Percentiles rank a stretch among this genome's conserved stretches.
Conservation (phyloP, 768 basidiomycete species). For the Rhizopogon salebrosus region DNA sequence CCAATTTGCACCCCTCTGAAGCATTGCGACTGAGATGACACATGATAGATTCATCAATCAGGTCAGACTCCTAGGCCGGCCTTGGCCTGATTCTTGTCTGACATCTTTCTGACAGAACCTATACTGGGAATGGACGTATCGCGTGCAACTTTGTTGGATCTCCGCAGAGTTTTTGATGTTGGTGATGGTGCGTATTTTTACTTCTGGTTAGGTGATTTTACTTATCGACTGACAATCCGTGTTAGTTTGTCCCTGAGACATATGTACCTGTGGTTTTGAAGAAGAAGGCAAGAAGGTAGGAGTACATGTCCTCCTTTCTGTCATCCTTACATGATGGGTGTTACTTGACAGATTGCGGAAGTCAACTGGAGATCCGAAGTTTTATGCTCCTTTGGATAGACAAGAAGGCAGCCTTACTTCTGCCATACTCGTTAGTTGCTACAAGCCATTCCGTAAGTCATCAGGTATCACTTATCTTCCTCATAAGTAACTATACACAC, state of each 20-base stretch:
- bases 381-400: conserved; percentile 58
- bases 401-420: conserved; percentile 36
- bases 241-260: conserved; percentile 67
- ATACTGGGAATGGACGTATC: conserved; percentile 77
- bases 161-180: conserved; percentile 48
- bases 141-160: conserved; percentile 65
- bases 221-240: background rate
- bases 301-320: background rate
- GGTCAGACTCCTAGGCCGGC: conserved; percentile 25
- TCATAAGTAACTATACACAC: background rate
- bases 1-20: background rate
- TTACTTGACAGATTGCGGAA: conserved; percentile 41
- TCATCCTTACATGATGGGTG: background rate
- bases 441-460: conserved; percentile 65
- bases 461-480: background rate
- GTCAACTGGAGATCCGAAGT: conserved; percentile 45
- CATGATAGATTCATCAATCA: conserved; percentile 62
- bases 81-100: background rate
- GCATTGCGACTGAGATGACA: background rate
- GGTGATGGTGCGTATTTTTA: conserved; percentile 35
- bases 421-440: conserved; percentile 56
- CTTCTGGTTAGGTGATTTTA: background rate
- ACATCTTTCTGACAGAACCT: conserved; percentile 33
- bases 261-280: conserved; percentile 58
- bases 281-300: conserved; percentile 51